Conservation (phyloP, 305 asterid genomes). For the Solanum aculeatissimum region DNA sequence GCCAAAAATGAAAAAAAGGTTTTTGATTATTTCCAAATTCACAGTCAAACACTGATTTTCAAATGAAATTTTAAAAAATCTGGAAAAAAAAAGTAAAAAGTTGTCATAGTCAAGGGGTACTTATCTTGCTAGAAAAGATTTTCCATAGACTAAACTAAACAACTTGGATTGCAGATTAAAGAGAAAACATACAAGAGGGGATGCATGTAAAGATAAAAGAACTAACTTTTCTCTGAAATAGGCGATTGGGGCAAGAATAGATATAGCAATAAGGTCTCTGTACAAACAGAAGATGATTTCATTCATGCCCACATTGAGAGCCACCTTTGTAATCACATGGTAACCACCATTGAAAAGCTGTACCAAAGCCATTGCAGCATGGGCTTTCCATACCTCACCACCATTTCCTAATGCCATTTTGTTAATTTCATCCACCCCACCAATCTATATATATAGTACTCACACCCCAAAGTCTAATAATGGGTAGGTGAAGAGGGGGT, state of each 20-base stretch:
- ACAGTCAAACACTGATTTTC: too few species aligned
- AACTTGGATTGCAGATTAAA: background rate
- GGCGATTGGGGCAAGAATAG: conserved; percentile 84
- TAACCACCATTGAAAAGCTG: conserved; percentile 79
- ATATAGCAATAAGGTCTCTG: conserved; percentile 74
- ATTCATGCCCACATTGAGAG: conserved; percentile 87
- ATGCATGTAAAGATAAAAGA: background rate
- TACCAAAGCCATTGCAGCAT: conserved; percentile 74
- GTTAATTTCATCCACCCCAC: background rate
- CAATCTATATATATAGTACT: background rate
- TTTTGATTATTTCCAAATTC: too few species aligned
- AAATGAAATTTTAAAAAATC: too few species aligned
- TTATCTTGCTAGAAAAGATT: too few species aligned
- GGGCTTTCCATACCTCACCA: conserved; percentile 74
- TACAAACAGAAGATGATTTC: conserved; percentile 82
- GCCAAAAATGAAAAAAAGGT: too few species aligned
- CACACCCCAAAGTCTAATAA: background rate
- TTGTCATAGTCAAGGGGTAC: too few species aligned
- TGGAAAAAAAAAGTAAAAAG: too few species aligned
- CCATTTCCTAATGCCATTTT: conserved; percentile 28
- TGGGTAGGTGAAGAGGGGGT: background rate
- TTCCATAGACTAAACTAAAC: too few species aligned
- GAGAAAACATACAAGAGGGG: background rate
- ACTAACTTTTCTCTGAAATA: conserved; percentile 71
- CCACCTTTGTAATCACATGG: conserved; percentile 91